Percentiles rank a stretch among this genome's conserved stretches.
phyloP scores from a whole-genome alignment of 2,329 filamentous ascomycete species.

The Neonectria faginata region DNA sequence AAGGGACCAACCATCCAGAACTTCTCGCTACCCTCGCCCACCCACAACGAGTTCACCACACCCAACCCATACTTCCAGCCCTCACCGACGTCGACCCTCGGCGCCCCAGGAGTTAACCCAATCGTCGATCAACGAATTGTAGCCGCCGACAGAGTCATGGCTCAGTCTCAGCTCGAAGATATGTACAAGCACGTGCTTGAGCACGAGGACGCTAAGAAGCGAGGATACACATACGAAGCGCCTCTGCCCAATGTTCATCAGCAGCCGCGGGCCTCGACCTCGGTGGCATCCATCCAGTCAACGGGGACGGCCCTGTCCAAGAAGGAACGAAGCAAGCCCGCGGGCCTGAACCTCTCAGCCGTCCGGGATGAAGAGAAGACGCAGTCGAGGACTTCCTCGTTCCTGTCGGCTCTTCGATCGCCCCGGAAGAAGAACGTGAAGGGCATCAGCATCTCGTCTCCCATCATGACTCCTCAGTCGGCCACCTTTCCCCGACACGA shows the following conservation, averaged over 20 bases:
- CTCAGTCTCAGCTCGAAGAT: conserved; percentile 86
- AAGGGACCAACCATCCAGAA: conserved; percentile 53
- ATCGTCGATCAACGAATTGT: conserved; percentile 84
- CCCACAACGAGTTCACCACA: conserved; percentile 49
- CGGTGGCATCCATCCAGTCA: conserved; percentile 42
- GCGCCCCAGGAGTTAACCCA: conserved; percentile 70
- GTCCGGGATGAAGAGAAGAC: conserved; percentile 59
- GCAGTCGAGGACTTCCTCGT: conserved; percentile 68
- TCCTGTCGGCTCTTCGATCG: conserved; percentile 71
- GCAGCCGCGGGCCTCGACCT: conserved; percentile 36
- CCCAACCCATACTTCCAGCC: conserved; percentile 59
- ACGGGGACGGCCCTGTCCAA: conserved; percentile 52
- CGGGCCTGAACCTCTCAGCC: conserved; percentile 60
- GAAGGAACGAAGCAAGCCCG: conserved; percentile 63
- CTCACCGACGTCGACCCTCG: conserved; percentile 59
- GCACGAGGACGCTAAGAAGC: conserved; percentile 78
- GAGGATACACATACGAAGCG: conserved; percentile 62
- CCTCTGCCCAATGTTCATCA: conserved; percentile 50
- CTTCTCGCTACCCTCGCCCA: conserved; percentile 61
- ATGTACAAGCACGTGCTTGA: conserved; percentile 94
- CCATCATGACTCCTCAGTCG: conserved; percentile 73
- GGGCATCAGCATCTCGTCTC: conserved; percentile 71
- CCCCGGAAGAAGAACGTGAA: conserved; percentile 65
- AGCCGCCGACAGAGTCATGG: conserved; percentile 77
- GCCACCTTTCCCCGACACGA: conserved; percentile 68